phyloP scores from a whole-genome alignment of 1,284 basidiomycete genomes.

The Boletus sp. region DNA sequence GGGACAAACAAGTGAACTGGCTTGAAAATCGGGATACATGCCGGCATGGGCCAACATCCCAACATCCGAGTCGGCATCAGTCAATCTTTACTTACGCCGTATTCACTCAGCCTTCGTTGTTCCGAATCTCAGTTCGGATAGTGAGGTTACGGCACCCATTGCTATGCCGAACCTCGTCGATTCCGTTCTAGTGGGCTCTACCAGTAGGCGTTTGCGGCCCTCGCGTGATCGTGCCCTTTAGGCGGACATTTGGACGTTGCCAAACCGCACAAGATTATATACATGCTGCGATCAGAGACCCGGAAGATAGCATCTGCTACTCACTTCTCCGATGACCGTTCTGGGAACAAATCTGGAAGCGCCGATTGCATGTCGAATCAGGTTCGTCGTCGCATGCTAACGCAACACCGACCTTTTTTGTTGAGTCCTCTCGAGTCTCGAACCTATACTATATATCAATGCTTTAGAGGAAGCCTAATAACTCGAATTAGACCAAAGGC shows the following conservation, averaged over 20 bases:
- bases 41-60: too few relatives aligned
- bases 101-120: too few relatives aligned
- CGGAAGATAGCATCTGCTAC: slow-evolving; percentile 31
- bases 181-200: slow-evolving; percentile 66
- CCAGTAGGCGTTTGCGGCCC: neutral
- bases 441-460: too few relatives aligned
- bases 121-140: too few relatives aligned
- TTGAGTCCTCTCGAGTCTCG: too few relatives aligned
- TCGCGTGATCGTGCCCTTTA: slow-evolving; percentile 29
- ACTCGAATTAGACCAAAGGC: neutral
- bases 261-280: slow-evolving; percentile 58
- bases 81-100: too few relatives aligned
- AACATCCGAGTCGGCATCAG: too few relatives aligned
- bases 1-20: too few relatives aligned
- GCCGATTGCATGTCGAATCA: slow-evolving; percentile 75
- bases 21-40: too few relatives aligned
- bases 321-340: slow-evolving; percentile 43
- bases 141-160: slow-evolving; percentile 64
- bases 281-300: slow-evolving; percentile 77
- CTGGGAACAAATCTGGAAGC: slow-evolving; percentile 40
- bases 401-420: neutral
- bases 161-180: slow-evolving; percentile 87
- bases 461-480: too few relatives aligned
- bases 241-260: slow-evolving; percentile 81
- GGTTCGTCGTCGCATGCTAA: slow-evolving; percentile 46